These are phyloP conservation scores for Oryza meridionalis DNA, from an alignment of 176 grass and related monocot genomes.

Conservation along the genomic window DNA sequence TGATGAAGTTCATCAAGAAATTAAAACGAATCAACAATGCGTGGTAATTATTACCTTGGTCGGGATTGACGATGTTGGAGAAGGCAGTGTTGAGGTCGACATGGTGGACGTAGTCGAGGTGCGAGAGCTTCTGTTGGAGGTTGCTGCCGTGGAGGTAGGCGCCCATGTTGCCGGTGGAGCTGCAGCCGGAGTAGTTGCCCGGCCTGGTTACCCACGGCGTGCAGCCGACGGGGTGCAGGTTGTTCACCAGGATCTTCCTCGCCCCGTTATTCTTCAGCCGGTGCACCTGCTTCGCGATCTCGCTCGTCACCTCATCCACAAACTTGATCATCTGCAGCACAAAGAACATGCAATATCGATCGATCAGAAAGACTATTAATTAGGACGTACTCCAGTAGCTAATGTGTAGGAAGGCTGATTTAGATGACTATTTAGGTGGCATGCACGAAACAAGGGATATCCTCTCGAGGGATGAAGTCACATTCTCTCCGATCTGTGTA, in stretches of 20 bases:
- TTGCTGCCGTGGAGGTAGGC: not conserved
- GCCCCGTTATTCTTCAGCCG: constrained; percentile 35
- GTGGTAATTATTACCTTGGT: not conserved
- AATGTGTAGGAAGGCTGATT: not conserved
- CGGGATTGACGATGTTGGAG: constrained; percentile 30
- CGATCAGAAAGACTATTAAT: not conserved
- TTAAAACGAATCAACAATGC: too few relatives aligned
- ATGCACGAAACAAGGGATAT: too few relatives aligned
- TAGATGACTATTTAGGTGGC: too few relatives aligned
- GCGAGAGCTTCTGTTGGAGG: not conserved
- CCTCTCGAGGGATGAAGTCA: too few relatives aligned
- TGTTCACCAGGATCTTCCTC: constrained; percentile 47
- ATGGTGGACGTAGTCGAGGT: not conserved
- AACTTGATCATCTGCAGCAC: not conserved
- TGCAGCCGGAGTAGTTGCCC: constrained; percentile 45
- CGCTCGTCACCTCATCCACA: constrained; percentile 8
- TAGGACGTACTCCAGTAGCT: too few relatives aligned
- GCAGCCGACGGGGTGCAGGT: constrained; percentile 48
- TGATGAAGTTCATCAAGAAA: too few relatives aligned
- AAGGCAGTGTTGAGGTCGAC: constrained; percentile 34
- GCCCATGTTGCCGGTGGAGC: not conserved
- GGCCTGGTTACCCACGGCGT: constrained; percentile 38
- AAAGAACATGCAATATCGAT: too few relatives aligned
- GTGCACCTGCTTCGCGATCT: constrained; percentile 20
- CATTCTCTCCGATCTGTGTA: not conserved